Evolutionary conservation across 164 flowering plant species (phyloP).

Genomic region (Vitis rupestris): DNA sequence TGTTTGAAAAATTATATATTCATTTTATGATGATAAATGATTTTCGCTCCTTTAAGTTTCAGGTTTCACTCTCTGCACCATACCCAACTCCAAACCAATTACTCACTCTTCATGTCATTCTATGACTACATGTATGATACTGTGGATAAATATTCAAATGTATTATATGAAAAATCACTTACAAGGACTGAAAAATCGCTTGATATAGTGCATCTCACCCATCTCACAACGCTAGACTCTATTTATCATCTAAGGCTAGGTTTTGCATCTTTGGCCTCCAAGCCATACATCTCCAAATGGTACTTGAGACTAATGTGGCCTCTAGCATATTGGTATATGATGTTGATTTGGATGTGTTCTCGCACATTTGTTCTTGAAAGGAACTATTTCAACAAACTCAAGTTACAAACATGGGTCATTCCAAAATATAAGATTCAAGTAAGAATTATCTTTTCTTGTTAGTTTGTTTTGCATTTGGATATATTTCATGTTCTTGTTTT

Average conservation of each 20-base stretch:
- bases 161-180: slow-evolving; percentile 16
- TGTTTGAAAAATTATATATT: no score
- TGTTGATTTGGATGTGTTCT: slow-evolving; percentile 19
- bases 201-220: slow-evolving; percentile 31
- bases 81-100: slow-evolving; percentile 32
- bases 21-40: no score
- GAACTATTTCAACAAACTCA: slow-evolving; percentile 18
- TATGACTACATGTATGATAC: slow-evolving; percentile 40
- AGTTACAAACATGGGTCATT: slow-evolving; percentile 28
- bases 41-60: background rate
- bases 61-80: slow-evolving; percentile 44
- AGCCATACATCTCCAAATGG: slow-evolving; percentile 20
- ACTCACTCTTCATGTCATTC: slow-evolving; percentile 33
- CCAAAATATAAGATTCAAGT: slow-evolving; percentile 29
- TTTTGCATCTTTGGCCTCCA: slow-evolving; percentile 26
- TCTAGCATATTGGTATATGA: slow-evolving; percentile 15
- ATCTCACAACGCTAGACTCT: slow-evolving; percentile 31
- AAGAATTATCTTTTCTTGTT: background rate
- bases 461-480: background rate
- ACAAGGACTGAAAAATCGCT: slow-evolving; percentile 17
- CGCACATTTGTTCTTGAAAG: slow-evolving; percentile 27
- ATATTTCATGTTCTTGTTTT: no score
- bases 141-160: slow-evolving; percentile 22
- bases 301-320: slow-evolving; percentile 31
- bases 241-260: slow-evolving; percentile 33